Base-by-base conservation (phyloP, 1,284 basidiomycete genomes). In the Marasmius oreades region DNA sequence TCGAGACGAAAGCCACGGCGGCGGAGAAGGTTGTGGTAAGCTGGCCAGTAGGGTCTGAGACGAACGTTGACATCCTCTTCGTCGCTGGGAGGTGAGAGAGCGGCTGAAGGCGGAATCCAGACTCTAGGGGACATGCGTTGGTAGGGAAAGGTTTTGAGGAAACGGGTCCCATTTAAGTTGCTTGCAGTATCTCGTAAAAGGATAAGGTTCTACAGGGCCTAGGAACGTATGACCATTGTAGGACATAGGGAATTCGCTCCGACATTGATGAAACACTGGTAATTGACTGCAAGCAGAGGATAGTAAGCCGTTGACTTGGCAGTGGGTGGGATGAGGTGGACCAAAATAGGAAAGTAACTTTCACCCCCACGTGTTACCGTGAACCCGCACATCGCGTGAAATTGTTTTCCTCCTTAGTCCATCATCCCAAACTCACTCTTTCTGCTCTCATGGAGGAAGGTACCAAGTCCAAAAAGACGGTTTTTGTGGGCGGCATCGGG, bases 401-500 rank as follows among this genome's bases (percentile, higher is more conserved):
- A 43, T 55, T 61, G 7, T 20, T 58, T 66, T 58, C 72, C 67
- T 55, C 68, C 67, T 73, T 67, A 56, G 59, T 31, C 28, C 28
- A 31, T 31, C 28, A 31, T 31, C 28, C 28, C 28, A 31, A 31
- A 31, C 28, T 31, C 28, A 31, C 28, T 10, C 28, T 31, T 31
- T 31, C 42, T 55, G 28, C 51, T 33, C 51, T 36, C 34, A 90
- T 90, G 87, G 87, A 90, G 69, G 86, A 90, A 72, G 88, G 88
- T 54, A 82, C 85, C n/a, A 88, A 84, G 70, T 73, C 83, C 23
- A 92, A 92, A 70, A 90, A 88, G 71, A 90, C 90, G 26, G 70
- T 92, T 54, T 92, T 90, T 67, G 77, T 92, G 60, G 90, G 89
- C 48, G 88, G 87, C 2, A 77, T 92, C 39, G 81, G 77, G 48